A percentile compares a stretch with the other conserved stretches of the same genome.
Conservation (phyloP, 495 filamentous ascomycete genomes). For the Penicillium lagena region DNA sequence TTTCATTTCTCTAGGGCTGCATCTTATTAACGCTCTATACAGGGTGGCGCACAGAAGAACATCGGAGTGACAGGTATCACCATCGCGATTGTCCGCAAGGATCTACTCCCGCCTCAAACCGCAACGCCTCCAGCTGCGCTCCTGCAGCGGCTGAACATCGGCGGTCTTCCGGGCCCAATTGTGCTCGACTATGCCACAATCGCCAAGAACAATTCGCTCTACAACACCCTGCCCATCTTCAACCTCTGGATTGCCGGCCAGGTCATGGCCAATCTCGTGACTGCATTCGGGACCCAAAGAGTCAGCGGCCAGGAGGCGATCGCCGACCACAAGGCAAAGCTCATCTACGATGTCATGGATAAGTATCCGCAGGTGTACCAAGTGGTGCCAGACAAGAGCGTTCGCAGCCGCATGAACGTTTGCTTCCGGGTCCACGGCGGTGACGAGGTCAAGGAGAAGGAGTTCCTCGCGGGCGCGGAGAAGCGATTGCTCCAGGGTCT, state of each 20-base stretch:
- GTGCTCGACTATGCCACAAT: constrained; percentile 75
- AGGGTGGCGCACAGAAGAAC: constrained; percentile 82
- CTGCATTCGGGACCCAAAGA: constrained; percentile 52
- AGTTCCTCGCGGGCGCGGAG: constrained; percentile 64
- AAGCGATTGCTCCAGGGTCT: constrained; percentile 54
- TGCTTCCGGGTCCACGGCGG: constrained; percentile 66
- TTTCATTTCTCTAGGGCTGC: background rate
- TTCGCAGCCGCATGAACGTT: constrained; percentile 84
- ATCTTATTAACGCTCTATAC: constrained; percentile 5
- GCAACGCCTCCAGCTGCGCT: constrained; percentile 53
- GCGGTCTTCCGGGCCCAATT: constrained; percentile 63
- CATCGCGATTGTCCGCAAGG: constrained; percentile 72
- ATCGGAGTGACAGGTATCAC: constrained; percentile 81
- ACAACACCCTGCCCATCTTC: constrained; percentile 94
- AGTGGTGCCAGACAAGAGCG: constrained; percentile 65
- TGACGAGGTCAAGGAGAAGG: constrained; percentile 61
- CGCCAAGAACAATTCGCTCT: constrained; percentile 83
- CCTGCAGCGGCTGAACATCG: constrained; percentile 56
- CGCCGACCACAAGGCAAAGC: constrained; percentile 61
- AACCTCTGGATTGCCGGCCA: constrained; percentile 83
- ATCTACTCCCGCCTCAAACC: constrained; percentile 58
- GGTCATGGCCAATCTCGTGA: constrained; percentile 66
- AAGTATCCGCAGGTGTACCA: constrained; percentile 60
- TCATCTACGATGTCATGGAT: constrained; percentile 71
- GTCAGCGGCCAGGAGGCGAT: constrained; percentile 59